Base-by-base conservation (phyloP, 2,329 filamentous ascomycete species). In the Corniculantispora saksenae region DNA sequence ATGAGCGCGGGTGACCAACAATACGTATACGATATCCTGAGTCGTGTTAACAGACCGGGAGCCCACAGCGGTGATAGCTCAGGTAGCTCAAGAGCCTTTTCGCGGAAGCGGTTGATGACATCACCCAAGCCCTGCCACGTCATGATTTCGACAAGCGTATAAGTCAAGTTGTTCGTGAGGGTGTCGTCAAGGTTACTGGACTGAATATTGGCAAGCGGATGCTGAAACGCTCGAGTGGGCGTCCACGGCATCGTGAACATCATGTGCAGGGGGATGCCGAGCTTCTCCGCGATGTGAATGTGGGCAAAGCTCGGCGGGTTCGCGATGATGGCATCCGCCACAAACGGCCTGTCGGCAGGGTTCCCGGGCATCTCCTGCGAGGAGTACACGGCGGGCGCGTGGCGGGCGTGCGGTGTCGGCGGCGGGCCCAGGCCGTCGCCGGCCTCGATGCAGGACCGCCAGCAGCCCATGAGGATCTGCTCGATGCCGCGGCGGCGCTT, bases 201-300 rank as follows among this genome's bases (percentile, higher is more conserved):
- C 67, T 91, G 86, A 64, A 97, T 89, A 68, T 95, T 94, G 0
- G 93, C 92, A 27, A 97, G 81, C 0, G 93, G 93, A 71, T 97
- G 93, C 0, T 92, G 91, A 69, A 97, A 97, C 0, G 90, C 86
- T 73, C 92, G 88, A 0, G 93, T 97, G 0, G 93, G 90, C 1
- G 91, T 91, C 90, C 92, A 97, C 0, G 93, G 93, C 92, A 97
- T 97, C 1, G 93, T 97, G 78, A 97, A 97, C 91, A 97, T 96
- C 76, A 97, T 87, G 70, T 93, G 91, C 10, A 93, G 73, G 0
- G 91, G 91, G 57, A 93, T 87, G 0, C 89, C 90, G 70, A 93
- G 77, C 75, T 90, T 91, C 76, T 93, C 89, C 0, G 91, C 91
- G 66, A 89, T 85, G 71, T 93, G 91, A 3, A 93, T 82, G 70